Percentiles rank a stretch among this genome's conserved stretches.
Conservation (phyloP, 495 filamentous ascomycete genomes). For the Lindgomyces ingoldianus region DNA sequence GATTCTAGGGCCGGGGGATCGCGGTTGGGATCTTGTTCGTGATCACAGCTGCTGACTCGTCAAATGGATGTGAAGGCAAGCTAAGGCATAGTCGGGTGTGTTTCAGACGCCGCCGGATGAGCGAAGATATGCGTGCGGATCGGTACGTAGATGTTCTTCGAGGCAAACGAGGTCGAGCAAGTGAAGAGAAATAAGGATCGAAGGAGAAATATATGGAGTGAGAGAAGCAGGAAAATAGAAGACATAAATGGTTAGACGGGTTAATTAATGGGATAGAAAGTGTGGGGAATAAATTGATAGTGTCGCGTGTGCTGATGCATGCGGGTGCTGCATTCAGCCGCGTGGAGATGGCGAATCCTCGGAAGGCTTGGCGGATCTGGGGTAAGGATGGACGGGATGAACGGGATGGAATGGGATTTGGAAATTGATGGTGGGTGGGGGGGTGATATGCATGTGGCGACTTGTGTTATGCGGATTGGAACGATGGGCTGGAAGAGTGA, state of each 20-base stretch:
- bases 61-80: no score
- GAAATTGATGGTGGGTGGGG: background rate
- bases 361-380: conserved; percentile 13
- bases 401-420: background rate
- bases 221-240: background rate
- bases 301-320: background rate
- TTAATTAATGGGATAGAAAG: background rate
- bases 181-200: background rate
- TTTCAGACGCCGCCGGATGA: background rate
- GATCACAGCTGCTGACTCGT: no score
- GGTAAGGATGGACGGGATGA: background rate
- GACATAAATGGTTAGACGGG: no score
- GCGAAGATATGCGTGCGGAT: no score
- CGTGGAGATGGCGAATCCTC: background rate
- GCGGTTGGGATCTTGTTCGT: no score
- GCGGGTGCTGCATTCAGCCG: background rate
- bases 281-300: background rate
- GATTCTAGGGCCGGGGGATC: no score
- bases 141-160: background rate
- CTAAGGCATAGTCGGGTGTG: conserved; percentile 1
- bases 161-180: background rate
- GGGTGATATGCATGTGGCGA: no score
- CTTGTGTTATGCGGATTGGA: no score
- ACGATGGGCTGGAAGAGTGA: background rate
- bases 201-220: background rate